These are phyloP conservation scores for Coniochaeta hoffmannii DNA, from an alignment of 2,329 filamentous ascomycete genomes.

Conservation along the genomic window DNA sequence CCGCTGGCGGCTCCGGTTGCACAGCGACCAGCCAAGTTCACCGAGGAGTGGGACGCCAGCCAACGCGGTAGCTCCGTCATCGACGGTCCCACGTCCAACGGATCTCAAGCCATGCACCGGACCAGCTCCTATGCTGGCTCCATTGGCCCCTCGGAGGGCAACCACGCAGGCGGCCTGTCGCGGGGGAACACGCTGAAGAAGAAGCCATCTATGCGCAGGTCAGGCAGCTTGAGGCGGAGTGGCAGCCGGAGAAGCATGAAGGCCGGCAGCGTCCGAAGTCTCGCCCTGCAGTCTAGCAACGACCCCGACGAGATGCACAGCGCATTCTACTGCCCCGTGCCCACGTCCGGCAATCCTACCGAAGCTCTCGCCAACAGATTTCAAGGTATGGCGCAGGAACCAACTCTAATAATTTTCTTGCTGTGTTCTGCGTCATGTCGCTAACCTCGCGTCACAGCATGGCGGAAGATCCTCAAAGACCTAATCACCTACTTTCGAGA, in stretches of 20 bases:
- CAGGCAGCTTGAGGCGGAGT: conserved; percentile 68
- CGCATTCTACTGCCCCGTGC: conserved; percentile 84
- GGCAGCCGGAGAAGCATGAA: conserved; percentile 74
- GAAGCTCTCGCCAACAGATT: conserved; percentile 83
- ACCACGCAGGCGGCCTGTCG: conserved; percentile 27
- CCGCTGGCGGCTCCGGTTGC: conserved; percentile 13
- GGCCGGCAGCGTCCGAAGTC: conserved; percentile 79
- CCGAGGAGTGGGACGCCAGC: conserved; percentile 64
- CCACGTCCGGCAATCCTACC: conserved; percentile 79
- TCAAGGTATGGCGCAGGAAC: conserved; percentile 54
- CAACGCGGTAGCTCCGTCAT: conserved; percentile 59
- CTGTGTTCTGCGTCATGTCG: not conserved
- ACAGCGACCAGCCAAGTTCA: conserved; percentile 45
- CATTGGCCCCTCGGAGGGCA: conserved; percentile 37
- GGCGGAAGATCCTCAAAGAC: conserved; percentile 93
- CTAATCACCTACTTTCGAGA: conserved; percentile 91
- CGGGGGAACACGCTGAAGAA: conserved; percentile 77
- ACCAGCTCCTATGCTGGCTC: conserved; percentile 53
- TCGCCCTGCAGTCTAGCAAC: conserved; percentile 61
- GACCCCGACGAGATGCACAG: conserved; percentile 69
- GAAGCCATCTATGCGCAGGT: conserved; percentile 69
- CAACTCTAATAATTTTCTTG: not conserved
- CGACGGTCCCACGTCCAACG: conserved; percentile 30
- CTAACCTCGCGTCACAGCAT: conserved; percentile 48
- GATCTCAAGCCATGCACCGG: conserved; percentile 42